These are phyloP conservation scores for Coemansia sp. DNA, from an alignment of 371 early-diverging fungal genomes.

Conservation along the genomic window DNA sequence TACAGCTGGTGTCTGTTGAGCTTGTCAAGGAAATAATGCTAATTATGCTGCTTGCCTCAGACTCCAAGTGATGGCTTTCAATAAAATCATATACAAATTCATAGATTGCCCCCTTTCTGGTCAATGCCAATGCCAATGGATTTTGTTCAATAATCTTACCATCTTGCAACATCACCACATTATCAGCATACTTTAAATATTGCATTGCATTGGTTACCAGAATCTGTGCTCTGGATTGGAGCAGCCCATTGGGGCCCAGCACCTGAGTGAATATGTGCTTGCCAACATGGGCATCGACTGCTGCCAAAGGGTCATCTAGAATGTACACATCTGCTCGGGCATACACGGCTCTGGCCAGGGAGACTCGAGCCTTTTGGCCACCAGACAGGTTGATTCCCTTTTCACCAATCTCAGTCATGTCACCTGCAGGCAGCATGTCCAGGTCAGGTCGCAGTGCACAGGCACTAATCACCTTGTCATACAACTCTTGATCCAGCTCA, in stretches of 20 bases:
- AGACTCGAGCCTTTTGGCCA: conserved; percentile 78
- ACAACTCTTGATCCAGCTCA: conserved; percentile 71
- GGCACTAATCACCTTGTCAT: conserved; percentile 59
- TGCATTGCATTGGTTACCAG: conserved; percentile 92
- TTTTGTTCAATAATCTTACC: conserved; percentile 81
- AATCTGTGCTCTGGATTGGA: conserved; percentile 76
- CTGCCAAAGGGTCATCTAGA: conserved; percentile 77
- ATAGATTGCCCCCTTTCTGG: conserved; percentile 56
- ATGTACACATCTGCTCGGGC: conserved; percentile 80
- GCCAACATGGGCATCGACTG: conserved; percentile 88
- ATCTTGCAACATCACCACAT: conserved; percentile 69
- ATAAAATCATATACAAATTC: conserved; percentile 37
- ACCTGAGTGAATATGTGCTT: conserved; percentile 80
- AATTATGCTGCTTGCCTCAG: neutral
- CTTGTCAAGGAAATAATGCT: neutral
- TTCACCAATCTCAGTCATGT: conserved; percentile 94
- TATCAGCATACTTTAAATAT: conserved; percentile 65
- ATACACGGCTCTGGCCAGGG: conserved; percentile 87
- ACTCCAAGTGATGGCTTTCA: conserved; percentile 22
- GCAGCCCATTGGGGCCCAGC: conserved; percentile 79
- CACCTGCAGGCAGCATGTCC: conserved; percentile 74
- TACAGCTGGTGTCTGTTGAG: neutral
- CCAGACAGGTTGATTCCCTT: conserved; percentile 88
- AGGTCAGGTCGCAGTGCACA: conserved; percentile 75
- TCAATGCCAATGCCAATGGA: conserved; percentile 66